Evolutionary conservation across 768 basidiomycete genomes (phyloP).

Genomic region (Pisolithus orientalis): DNA sequence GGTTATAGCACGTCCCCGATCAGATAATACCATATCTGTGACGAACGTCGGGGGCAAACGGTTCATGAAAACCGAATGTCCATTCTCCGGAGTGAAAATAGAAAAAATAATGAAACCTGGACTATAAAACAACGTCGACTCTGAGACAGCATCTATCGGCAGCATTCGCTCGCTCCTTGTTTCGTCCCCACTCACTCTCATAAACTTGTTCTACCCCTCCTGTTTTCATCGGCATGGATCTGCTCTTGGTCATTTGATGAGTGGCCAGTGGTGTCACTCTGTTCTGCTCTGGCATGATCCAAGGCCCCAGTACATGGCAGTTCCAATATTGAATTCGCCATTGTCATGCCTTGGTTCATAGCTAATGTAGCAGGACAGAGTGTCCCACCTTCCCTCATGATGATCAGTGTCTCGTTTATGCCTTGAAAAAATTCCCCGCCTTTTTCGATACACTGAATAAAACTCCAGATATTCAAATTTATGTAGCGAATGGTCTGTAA

Average conservation of each 20-base stretch:
- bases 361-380: conserved; percentile 46
- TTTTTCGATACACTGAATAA: too few relatives aligned
- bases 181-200: neutral
- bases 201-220: neutral
- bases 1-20: neutral
- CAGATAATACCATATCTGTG: neutral
- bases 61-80: neutral
- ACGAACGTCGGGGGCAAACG: neutral
- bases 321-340: conserved; percentile 29
- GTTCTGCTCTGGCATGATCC: conserved; percentile 31
- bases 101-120: neutral
- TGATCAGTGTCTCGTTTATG: conserved; percentile 1
- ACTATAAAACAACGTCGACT: conserved; percentile 1
- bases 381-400: conserved; percentile 27
- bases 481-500: too few relatives aligned
- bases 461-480: too few relatives aligned
- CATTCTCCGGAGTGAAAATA: neutral
- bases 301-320: conserved; percentile 25
- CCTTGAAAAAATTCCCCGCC: too few relatives aligned
- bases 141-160: conserved; percentile 5
- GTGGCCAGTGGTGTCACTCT: conserved; percentile 28
- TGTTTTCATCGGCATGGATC: conserved; percentile 1
- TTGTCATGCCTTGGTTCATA: conserved; percentile 47
- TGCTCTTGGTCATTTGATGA: conserved; percentile 7
- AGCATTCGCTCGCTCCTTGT: neutral